These are phyloP conservation scores for Hyphodiscus sp. DNA, from an alignment of 2,329 filamentous ascomycete species.

Conservation along the genomic window DNA sequence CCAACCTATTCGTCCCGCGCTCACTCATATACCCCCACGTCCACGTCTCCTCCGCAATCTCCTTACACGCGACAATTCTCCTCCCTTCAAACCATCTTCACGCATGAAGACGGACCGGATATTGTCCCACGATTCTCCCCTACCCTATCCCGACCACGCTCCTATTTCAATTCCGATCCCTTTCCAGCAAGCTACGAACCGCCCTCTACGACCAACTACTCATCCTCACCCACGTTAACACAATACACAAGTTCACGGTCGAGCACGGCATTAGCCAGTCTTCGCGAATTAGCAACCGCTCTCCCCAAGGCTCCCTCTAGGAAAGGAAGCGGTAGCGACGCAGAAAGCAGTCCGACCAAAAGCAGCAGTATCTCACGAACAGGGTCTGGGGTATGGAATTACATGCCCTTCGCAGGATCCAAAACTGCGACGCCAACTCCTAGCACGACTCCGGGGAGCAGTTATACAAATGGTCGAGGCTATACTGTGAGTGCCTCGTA, in stretches of 20 bases:
- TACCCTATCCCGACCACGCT: conserved; percentile 51
- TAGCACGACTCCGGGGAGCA: conserved; percentile 20
- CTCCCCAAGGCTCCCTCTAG: conserved; percentile 15
- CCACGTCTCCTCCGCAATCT: conserved; percentile 29
- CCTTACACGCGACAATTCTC: conserved; percentile 19
- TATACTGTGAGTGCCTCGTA: conserved; percentile 4
- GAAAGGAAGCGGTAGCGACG: conserved; percentile 3
- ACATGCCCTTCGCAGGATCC: conserved; percentile 24
- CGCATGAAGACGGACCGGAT: conserved; percentile 47
- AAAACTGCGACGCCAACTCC: conserved; percentile 21
- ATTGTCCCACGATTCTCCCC: conserved; percentile 59
- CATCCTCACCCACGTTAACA: conserved; percentile 2
- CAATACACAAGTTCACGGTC: conserved; percentile 8
- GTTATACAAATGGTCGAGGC: conserved; percentile 16
- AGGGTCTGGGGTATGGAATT: conserved; percentile 24
- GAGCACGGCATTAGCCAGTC: conserved; percentile 22
- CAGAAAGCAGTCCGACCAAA: conserved; percentile 8
- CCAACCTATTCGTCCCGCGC: conserved; percentile 13
- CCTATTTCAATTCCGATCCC: conserved; percentile 46
- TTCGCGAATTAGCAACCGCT: conserved; percentile 25
- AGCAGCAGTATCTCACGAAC: conserved; percentile 17
- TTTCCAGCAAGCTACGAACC: conserved; percentile 30
- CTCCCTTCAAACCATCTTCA: conserved; percentile 34
- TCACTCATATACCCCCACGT: conserved; percentile 18
- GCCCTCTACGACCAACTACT: conserved; percentile 25